A percentile compares a stretch with the other conserved stretches of the same genome.
Evolutionary conservation across 1,284 basidiomycete genomes (phyloP).

Genomic region (Heterobasidion occidentale): DNA sequence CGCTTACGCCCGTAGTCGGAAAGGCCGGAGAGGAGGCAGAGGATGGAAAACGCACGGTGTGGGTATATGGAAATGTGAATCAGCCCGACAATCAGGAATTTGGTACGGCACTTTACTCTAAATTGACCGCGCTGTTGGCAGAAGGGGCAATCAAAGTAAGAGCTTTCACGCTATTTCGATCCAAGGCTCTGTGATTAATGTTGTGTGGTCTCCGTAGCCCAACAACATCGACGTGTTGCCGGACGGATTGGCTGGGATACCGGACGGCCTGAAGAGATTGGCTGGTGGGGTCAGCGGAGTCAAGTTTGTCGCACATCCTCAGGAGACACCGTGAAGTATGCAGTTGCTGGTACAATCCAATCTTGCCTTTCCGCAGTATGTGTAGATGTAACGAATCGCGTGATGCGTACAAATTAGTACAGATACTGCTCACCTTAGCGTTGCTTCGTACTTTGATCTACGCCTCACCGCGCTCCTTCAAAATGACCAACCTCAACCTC

Average conservation of each 20-base stretch:
- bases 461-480: neutral
- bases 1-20: slow-evolving; percentile 5
- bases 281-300: slow-evolving; percentile 33
- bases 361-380: neutral
- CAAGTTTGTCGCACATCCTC: slow-evolving; percentile 43
- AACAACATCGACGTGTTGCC: slow-evolving; percentile 32
- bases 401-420: neutral
- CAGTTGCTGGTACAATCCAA: neutral
- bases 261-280: slow-evolving; percentile 33
- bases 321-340: slow-evolving; percentile 25
- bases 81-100: slow-evolving; percentile 32
- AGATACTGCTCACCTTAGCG: neutral
- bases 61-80: slow-evolving; percentile 18
- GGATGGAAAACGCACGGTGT: slow-evolving; percentile 7
- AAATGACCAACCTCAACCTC: neutral
- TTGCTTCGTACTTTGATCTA: neutral
- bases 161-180: neutral
- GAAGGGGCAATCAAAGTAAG: slow-evolving; percentile 9
- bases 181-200: neutral
- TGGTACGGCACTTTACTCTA: slow-evolving; percentile 7
- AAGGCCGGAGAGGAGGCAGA: slow-evolving; percentile 4
- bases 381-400: neutral
- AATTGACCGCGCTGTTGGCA: slow-evolving; percentile 4
- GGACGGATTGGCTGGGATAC: slow-evolving; percentile 36
- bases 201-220: slow-evolving; percentile 8